Evolutionary conservation across 345 rosid genomes (phyloP).

Genomic region (Rhizophora mangle): DNA sequence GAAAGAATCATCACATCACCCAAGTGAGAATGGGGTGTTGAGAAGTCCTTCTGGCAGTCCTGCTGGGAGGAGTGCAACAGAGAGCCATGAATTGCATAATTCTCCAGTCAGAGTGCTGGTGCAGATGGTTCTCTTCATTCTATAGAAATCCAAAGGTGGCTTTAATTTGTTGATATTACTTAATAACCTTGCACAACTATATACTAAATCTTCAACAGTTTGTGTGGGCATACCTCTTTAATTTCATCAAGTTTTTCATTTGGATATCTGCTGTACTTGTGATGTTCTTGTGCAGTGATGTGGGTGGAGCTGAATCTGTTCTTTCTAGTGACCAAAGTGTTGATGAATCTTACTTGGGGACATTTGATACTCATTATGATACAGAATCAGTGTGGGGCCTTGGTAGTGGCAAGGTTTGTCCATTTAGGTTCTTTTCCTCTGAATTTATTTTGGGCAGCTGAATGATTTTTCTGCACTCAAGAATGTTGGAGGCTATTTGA

Average conservation of each 20-base stretch:
- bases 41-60: slow-evolving; percentile 45
- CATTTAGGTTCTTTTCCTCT: neutral
- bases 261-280: slow-evolving; percentile 20
- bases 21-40: slow-evolving; percentile 39
- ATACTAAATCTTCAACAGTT: neutral
- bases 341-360: slow-evolving; percentile 67
- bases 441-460: neutral
- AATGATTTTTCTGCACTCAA: neutral
- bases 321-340: slow-evolving; percentile 54
- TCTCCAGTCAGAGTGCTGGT: slow-evolving; percentile 37
- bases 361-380: slow-evolving; percentile 57
- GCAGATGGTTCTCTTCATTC: slow-evolving; percentile 55
- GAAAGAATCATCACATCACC: slow-evolving; percentile 49
- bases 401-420: slow-evolving; percentile 53
- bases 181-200: neutral
- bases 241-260: slow-evolving; percentile 9
- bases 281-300: slow-evolving; percentile 48
- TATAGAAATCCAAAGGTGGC: slow-evolving; percentile 48
- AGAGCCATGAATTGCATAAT: slow-evolving; percentile 45
- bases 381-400: slow-evolving; percentile 67
- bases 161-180: slow-evolving; percentile 5
- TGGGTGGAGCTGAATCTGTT: slow-evolving; percentile 54
- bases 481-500: neutral
- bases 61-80: slow-evolving; percentile 36
- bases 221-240: slow-evolving; percentile 1